Percentiles rank a stretch among this genome's conserved stretches.
Conservation (phyloP, 169 alveolate species). For the Theileria equi region DNA sequence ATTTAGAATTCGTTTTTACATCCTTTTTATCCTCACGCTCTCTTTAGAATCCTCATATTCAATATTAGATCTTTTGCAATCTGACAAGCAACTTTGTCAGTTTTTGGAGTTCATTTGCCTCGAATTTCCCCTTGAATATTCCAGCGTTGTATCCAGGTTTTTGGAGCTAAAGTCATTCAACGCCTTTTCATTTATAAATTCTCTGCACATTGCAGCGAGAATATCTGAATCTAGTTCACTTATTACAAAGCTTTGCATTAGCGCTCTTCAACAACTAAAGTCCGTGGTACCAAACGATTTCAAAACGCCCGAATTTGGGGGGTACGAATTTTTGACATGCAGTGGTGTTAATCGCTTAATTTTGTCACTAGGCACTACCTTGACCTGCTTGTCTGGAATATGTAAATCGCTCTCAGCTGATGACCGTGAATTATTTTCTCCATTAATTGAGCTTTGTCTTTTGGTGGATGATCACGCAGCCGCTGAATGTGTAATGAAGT, state of each 20-base stretch:
- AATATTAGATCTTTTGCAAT: slow-evolving; percentile 8
- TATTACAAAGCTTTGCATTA: slow-evolving; percentile 22
- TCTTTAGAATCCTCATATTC: not conserved
- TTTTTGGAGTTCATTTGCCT: slow-evolving; percentile 16
- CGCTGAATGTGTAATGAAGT: slow-evolving; percentile 50
- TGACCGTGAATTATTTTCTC: slow-evolving; percentile 43
- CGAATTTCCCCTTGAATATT: slow-evolving; percentile 6
- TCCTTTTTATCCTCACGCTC: slow-evolving; percentile 1
- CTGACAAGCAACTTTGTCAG: not conserved
- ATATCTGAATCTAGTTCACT: slow-evolving; percentile 4
- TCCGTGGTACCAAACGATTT: slow-evolving; percentile 30
- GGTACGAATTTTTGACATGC: slow-evolving; percentile 24
- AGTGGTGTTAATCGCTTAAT: slow-evolving; percentile 26
- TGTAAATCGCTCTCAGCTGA: slow-evolving; percentile 4
- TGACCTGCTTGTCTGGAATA: not conserved
- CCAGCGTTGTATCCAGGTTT: slow-evolving; percentile 1
- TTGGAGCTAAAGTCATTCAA: slow-evolving; percentile 2
- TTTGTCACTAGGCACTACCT: not conserved
- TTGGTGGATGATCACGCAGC: slow-evolving; percentile 42
- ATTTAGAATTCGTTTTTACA: not conserved
- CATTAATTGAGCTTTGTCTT: slow-evolving; percentile 53
- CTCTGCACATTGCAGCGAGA: slow-evolving; percentile 6
- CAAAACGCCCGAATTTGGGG: slow-evolving; percentile 25
- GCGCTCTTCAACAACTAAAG: slow-evolving; percentile 22
- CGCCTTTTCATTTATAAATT: slow-evolving; percentile 6